phyloP scores from a whole-genome alignment of 2,329 filamentous ascomycete species.

The Ascochyta viciae-villosae region DNA sequence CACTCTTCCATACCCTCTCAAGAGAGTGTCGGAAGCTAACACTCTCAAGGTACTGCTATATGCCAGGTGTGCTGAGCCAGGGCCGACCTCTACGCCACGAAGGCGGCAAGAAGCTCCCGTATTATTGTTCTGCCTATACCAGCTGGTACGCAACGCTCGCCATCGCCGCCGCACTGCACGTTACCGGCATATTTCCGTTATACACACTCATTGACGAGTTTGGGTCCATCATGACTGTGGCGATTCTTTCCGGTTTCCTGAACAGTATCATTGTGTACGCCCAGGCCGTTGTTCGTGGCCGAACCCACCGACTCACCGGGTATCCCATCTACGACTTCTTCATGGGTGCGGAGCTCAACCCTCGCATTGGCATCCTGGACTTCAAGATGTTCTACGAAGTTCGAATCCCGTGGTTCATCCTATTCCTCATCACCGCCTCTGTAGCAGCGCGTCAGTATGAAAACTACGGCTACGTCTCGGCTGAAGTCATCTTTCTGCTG shows the following conservation, averaged over 20 bases:
- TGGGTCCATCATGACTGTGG: slow-evolving; percentile 86
- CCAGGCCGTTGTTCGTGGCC: slow-evolving; percentile 79
- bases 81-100: slow-evolving; percentile 86
- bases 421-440: slow-evolving; percentile 76
- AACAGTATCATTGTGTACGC: slow-evolving; percentile 84
- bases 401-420: slow-evolving; percentile 87
- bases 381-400: slow-evolving; percentile 97
- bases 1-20: slow-evolving; percentile 81
- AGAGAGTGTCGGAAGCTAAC: slow-evolving; percentile 70
- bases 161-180: slow-evolving; percentile 73
- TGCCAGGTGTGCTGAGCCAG: slow-evolving; percentile 85
- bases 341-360: slow-evolving; percentile 87
- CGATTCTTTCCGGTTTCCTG: slow-evolving; percentile 85
- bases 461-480: slow-evolving; percentile 80
- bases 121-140: slow-evolving; percentile 89
- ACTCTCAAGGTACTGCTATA: slow-evolving; percentile 55
- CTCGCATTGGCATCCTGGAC: slow-evolving; percentile 79
- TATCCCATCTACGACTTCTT: slow-evolving; percentile 84
- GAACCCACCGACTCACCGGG: slow-evolving; percentile 89
- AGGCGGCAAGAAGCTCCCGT: slow-evolving; percentile 82
- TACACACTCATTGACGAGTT: slow-evolving; percentile 95
- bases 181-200: slow-evolving; percentile 81
- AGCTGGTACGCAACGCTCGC: slow-evolving; percentile 86
- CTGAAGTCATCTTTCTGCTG: slow-evolving; percentile 79
- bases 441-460: slow-evolving; percentile 83